Evolutionary conservation across 768 basidiomycete genomes (phyloP).

Genomic region (Boletus rex-veris): DNA sequence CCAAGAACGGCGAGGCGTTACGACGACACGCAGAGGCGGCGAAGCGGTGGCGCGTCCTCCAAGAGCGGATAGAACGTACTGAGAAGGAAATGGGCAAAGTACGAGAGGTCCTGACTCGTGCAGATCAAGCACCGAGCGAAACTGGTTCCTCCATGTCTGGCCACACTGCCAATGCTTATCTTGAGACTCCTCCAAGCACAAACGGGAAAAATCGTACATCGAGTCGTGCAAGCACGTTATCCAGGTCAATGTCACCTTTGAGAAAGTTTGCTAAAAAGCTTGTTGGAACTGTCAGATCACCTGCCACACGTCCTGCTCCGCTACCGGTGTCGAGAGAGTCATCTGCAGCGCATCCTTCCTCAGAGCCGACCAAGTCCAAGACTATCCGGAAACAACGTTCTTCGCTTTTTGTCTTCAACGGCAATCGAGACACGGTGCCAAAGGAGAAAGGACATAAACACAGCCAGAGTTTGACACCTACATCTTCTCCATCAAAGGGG

Average conservation of each 20-base stretch:
- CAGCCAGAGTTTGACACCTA: constrained; percentile 68
- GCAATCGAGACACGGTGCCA: constrained; percentile 42
- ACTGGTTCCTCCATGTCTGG: constrained; percentile 68
- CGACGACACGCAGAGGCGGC: constrained; percentile 87
- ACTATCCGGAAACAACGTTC: constrained; percentile 53
- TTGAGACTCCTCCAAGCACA: constrained; percentile 60
- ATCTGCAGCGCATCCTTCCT: constrained; percentile 40
- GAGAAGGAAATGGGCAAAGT: constrained; percentile 79
- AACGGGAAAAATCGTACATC: constrained; percentile 41
- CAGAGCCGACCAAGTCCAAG: constrained; percentile 45
- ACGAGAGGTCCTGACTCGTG: constrained; percentile 52
- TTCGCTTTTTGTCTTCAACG: constrained; percentile 58
- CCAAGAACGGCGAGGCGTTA: constrained; percentile 94
- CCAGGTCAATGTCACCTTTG: constrained; percentile 77
- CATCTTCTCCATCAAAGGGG: constrained; percentile 53
- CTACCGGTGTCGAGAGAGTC: constrained; percentile 43
- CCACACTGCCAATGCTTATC: constrained; percentile 52
- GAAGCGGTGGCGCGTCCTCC: constrained; percentile 77
- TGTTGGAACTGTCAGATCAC: constrained; percentile 44
- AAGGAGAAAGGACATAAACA: constrained; percentile 65
- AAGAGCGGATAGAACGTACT: constrained; percentile 75
- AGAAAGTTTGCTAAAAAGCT: constrained; percentile 73
- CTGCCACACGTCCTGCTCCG: constrained; percentile 42
- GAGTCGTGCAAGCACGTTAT: constrained; percentile 45
- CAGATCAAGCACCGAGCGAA: constrained; percentile 59